Base-by-base conservation (phyloP, 495 filamentous ascomycete species). In the Talaromyces wortmannii region DNA sequence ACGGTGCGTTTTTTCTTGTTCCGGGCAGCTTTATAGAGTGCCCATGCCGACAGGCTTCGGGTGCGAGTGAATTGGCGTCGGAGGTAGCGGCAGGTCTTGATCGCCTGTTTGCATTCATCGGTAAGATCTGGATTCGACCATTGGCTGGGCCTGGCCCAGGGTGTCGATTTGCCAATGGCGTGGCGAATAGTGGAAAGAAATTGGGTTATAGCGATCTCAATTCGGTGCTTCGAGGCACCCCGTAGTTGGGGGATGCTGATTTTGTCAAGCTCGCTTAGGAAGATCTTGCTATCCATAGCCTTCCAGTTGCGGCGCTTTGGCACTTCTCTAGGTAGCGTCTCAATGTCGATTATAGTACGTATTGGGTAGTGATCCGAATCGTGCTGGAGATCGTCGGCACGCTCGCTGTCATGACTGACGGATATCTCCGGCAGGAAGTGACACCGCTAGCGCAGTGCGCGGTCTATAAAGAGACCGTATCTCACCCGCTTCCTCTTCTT, bases 261-360 rank as follows among this genome's bases (percentile, higher is more conserved):
- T 8, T 36, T 36, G 12, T 36, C 33, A 12, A 36, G 31, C 5
- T 2, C 11, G 5, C 36, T 43, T 5, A 13, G n/a, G 13, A 62
- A 48, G 11, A 55, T 50, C 5, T 59, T 55, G 12, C 30, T 40
- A 23, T 62, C 55, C 0, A 42, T 57, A 4, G 45, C 56, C 45
- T 62, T 66, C 59, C 57, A 59, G 30, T 61, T 61, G n/a, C 58
- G 45, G 13, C 59, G 30, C 44, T 31, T 46, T 31, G 45, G 43
- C 4, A 42, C 49, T 50, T 17, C 16, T 0, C 29, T 8, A 7
- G 40, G 6, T 11, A 49, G 52, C 3, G 53, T 61, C 11, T 48
- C 29, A 42, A 58, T 53, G 30, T 56, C 56, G 13, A 61, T n/a
- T 10, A 49, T 31, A 1, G 59, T 58, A 31, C 59, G 15, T 29